Conservation (phyloP, 352 stramenopile genomes). For the Elongisporangium anandrum region DNA sequence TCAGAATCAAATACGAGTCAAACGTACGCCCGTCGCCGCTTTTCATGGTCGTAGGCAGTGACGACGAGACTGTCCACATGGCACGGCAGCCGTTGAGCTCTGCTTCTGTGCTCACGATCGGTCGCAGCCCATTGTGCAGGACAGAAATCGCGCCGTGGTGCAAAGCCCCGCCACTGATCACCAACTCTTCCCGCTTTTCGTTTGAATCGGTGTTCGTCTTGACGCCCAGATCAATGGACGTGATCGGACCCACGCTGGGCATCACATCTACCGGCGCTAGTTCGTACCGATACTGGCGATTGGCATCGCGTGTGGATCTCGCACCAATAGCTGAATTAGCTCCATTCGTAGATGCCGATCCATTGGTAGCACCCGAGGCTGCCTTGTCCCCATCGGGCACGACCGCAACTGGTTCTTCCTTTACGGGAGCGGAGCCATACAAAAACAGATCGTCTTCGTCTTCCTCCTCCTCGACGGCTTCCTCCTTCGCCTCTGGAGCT, state of each 20-base stretch:
- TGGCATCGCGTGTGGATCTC: constrained; percentile 2
- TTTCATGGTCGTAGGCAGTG: constrained; percentile 31
- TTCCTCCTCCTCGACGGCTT: constrained; percentile 28
- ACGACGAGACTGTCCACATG: constrained; percentile 85
- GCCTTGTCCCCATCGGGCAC: constrained; percentile 1
- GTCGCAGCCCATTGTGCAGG: constrained; percentile 71
- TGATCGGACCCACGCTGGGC: constrained; percentile 76
- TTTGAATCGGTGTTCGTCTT: constrained; percentile 75
- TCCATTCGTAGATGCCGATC: not conserved
- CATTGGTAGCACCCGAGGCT: constrained; percentile 4
- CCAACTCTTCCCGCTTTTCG: constrained; percentile 72
- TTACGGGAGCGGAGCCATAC: constrained; percentile 42
- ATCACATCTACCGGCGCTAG: constrained; percentile 62
- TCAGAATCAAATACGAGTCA: constrained; percentile 81
- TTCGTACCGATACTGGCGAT: constrained; percentile 37
- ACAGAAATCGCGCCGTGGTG: constrained; percentile 66
- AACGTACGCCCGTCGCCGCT: constrained; percentile 53
- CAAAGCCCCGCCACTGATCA: constrained; percentile 67
- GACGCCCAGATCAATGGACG: constrained; percentile 73
- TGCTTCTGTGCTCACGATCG: constrained; percentile 80
- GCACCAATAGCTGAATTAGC: not conserved
- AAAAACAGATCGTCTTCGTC: constrained; percentile 77
- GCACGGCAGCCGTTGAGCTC: constrained; percentile 77
- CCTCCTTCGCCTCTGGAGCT: constrained; percentile 1
- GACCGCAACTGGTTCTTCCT: constrained; percentile 16